Conservation (phyloP, 2,329 filamentous ascomycete genomes). For the Penicillium concentricum region DNA sequence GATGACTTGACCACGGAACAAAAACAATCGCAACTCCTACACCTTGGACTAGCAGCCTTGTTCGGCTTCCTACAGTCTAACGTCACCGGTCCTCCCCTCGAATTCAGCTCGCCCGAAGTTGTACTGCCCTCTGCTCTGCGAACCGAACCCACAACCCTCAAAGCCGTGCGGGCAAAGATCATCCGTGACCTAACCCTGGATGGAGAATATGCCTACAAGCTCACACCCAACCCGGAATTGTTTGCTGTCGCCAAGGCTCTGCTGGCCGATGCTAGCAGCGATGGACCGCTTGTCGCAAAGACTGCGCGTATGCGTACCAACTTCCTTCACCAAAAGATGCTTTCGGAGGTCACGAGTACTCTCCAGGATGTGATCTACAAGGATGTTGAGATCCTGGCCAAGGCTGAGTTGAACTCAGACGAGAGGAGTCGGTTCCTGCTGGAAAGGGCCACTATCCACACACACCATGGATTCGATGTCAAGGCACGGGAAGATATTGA, state of each 20-base stretch:
- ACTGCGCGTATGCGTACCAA: constrained; percentile 72
- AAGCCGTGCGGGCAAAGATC: constrained; percentile 56
- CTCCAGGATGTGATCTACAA: constrained; percentile 62
- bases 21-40: constrained; percentile 44
- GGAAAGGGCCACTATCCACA: constrained; percentile 79
- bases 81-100: constrained; percentile 81
- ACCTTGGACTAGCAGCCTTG: constrained; percentile 67
- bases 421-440: constrained; percentile 71
- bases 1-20: constrained; percentile 27
- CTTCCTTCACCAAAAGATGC: constrained; percentile 68
- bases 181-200: constrained; percentile 73
- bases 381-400: constrained; percentile 55
- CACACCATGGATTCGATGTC: constrained; percentile 76
- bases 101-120: constrained; percentile 52
- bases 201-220: constrained; percentile 79
- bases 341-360: constrained; percentile 61
- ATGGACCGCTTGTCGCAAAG: constrained; percentile 41
- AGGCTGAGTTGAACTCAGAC: constrained; percentile 38
- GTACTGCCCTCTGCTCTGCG: constrained; percentile 48
- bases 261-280: constrained; percentile 48
- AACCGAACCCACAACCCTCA: constrained; percentile 42
- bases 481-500: constrained; percentile 71
- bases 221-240: constrained; percentile 80
- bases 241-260: constrained; percentile 71
- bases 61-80: constrained; percentile 82